Percentiles rank a stretch among this genome's conserved stretches.
These are phyloP conservation scores for Fusarium humuli DNA, from an alignment of 2,329 filamentous ascomycete species.

Conservation along the genomic window DNA sequence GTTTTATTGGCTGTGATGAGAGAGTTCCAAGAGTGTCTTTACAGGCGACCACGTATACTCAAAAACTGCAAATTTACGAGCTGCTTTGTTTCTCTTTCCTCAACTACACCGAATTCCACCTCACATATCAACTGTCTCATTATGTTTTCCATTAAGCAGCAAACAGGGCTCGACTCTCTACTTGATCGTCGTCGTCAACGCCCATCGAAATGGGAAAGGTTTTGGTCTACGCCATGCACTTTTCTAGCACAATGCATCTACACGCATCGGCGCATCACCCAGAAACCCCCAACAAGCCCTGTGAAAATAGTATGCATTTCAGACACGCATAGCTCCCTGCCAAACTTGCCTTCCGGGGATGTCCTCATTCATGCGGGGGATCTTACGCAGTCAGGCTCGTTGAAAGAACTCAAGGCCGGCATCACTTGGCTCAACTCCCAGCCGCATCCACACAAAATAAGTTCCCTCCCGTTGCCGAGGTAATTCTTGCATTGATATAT, in stretches of 20 bases:
- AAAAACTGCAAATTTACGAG: not conserved
- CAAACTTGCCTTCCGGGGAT: conserved; percentile 55
- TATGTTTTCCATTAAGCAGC: conserved; percentile 4
- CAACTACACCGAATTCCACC: not conserved
- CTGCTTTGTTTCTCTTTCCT: not conserved
- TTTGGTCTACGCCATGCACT: conserved; percentile 7
- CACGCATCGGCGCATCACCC: not conserved
- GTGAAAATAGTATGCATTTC: conserved; percentile 56
- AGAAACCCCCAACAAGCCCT: conserved; percentile 1
- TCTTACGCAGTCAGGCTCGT: conserved; percentile 59
- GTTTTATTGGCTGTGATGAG: not conserved
- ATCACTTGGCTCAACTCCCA: conserved; percentile 57
- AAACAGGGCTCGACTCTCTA: conserved; percentile 6
- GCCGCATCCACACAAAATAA: conserved; percentile 55
- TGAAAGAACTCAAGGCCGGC: conserved; percentile 53
- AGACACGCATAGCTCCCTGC: conserved; percentile 57
- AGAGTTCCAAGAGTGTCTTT: not conserved
- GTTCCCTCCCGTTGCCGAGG: not conserved
- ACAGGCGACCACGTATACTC: conserved; percentile 5
- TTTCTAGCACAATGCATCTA: conserved; percentile 20
- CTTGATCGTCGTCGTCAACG: conserved; percentile 11
- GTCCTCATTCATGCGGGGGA: conserved; percentile 62
- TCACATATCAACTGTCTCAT: not conserved
- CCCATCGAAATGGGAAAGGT: conserved; percentile 13
- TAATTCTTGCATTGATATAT: not conserved